phyloP scores from a whole-genome alignment of 73 alveolate species.

The Uronychia binucleata region DNA sequence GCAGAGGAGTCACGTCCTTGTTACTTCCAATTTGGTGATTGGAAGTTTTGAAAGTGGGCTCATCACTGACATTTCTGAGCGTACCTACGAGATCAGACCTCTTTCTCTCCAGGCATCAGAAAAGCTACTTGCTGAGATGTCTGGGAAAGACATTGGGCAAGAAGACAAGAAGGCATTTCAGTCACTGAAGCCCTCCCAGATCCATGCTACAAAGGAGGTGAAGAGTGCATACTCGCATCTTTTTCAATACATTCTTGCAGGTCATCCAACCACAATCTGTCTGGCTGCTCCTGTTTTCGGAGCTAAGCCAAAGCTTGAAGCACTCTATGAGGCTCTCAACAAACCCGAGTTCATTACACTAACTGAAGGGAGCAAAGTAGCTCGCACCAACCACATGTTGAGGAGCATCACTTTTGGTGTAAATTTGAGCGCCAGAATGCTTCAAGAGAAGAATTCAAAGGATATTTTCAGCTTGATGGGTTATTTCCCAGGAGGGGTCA shows the following conservation, averaged over 20 bases:
- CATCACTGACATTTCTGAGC: conserved; percentile 5
- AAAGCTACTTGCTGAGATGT: conserved; percentile 6
- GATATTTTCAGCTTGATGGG: neutral
- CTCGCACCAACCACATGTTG: neutral
- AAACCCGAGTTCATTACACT: neutral
- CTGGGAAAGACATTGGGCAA: conserved; percentile 19
- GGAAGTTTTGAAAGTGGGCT: conserved; percentile 14
- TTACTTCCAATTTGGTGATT: conserved; percentile 28
- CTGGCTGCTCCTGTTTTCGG: conserved; percentile 22
- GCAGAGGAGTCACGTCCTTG: neutral
- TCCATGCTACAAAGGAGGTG: conserved; percentile 9
- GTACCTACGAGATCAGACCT: neutral
- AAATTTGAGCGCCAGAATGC: neutral
- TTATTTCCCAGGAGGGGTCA: neutral
- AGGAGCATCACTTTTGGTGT: neutral
- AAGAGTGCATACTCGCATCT: conserved; percentile 33
- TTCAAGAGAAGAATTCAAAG: neutral
- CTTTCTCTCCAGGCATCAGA: conserved; percentile 7
- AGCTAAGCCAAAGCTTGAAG: neutral
- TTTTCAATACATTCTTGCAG: conserved; percentile 34
- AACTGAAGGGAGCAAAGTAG: neutral
- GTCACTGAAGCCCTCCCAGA: neutral
- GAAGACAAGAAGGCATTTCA: conserved; percentile 9
- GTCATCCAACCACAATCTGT: conserved; percentile 33
- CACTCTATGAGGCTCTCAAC: neutral